Evolutionary conservation across 371 early-diverging fungal species (phyloP).

Genomic region (Basidiobolus meristosporus): DNA sequence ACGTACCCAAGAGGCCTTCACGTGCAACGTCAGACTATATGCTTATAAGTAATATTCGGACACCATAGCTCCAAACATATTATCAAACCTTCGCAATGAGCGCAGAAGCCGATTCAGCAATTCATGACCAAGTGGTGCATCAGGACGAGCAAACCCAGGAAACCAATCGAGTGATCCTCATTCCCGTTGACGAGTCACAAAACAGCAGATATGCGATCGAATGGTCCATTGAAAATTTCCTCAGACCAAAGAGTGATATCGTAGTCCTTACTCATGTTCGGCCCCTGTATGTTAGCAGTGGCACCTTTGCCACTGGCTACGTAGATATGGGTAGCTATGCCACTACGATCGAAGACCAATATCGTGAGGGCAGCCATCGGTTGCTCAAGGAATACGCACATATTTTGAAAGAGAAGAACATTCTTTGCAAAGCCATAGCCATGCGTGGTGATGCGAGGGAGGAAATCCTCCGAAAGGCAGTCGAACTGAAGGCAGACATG

Average conservation of each 20-base stretch:
- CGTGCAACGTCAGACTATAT: no score
- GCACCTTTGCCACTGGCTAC: constrained; percentile 6
- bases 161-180: no score
- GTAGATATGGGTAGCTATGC: constrained; percentile 5
- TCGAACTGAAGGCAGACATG: constrained; percentile 25
- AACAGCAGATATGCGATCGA: constrained; percentile 9
- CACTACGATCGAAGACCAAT: constrained; percentile 8
- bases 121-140: no score
- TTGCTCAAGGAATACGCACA: constrained; percentile 13
- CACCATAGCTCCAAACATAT: no score
- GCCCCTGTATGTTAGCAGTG: constrained; percentile 1
- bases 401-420: constrained; percentile 11
- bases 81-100: no score
- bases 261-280: constrained; percentile 5
- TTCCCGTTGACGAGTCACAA: no score
- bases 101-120: no score
- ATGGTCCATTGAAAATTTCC: constrained; percentile 25
- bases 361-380: constrained; percentile 7
- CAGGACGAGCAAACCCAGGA: no score
- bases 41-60: no score
- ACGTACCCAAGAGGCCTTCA: no score
- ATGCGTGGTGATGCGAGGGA: constrained; percentile 31
- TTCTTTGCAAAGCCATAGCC: constrained; percentile 21
- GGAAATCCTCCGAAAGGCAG: constrained; percentile 26
- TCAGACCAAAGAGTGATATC: constrained; percentile 14